Evolutionary conservation across 768 basidiomycete species (phyloP).

Genomic region (Pilatotrama ljubarskyi): DNA sequence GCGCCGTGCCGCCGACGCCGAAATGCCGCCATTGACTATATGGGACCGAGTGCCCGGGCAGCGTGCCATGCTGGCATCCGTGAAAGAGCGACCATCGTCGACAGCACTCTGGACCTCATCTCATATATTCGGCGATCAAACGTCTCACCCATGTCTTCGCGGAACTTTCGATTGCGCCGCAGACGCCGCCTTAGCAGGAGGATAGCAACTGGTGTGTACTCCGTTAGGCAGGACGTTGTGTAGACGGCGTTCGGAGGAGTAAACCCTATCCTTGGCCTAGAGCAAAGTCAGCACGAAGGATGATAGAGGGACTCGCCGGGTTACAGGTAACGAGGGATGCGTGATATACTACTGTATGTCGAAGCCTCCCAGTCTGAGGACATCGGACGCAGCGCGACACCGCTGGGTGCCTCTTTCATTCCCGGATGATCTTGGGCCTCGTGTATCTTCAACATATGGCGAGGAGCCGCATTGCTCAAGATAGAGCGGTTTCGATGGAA

Average conservation of each 20-base stretch:
- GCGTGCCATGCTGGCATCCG: not conserved
- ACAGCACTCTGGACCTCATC: slow-evolving; percentile 10
- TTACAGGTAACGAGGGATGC: not conserved
- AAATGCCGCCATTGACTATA: slow-evolving; percentile 4
- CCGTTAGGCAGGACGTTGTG: not conserved
- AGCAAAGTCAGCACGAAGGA: not conserved
- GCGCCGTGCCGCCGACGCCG: slow-evolving; percentile 7
- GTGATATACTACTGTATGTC: not conserved
- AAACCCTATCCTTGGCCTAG: slow-evolving; percentile 1
- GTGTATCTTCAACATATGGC: not conserved
- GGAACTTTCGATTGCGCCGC: slow-evolving; percentile 1
- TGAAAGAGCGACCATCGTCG: slow-evolving; percentile 1
- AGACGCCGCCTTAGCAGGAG: not conserved
- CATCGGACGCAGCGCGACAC: not conserved
- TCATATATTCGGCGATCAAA: slow-evolving; percentile 22
- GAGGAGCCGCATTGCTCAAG: not conserved
- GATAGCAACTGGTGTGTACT: not conserved
- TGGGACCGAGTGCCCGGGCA: slow-evolving; percentile 2
- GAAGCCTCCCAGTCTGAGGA: not conserved
- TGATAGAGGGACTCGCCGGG: not conserved
- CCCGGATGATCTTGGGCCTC: not conserved
- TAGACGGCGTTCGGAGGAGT: slow-evolving; percentile 3
- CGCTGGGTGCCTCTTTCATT: not conserved
- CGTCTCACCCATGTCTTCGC: slow-evolving; percentile 2
- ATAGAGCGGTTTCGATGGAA: not conserved